Base-by-base conservation (phyloP, 768 basidiomycete species). In the Leccinum aurantiacum region DNA sequence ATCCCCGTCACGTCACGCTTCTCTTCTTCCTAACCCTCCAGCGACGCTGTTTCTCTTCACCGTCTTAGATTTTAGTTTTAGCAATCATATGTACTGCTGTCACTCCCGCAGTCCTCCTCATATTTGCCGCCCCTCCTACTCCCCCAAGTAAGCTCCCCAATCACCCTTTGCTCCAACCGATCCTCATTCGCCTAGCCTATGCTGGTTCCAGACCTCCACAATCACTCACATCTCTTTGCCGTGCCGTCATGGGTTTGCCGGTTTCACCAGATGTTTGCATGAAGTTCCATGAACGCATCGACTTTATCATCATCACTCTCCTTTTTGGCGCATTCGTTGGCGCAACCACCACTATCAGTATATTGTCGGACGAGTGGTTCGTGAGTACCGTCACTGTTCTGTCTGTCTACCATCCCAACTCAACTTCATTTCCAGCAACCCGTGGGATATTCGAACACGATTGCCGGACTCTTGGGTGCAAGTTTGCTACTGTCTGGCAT, bases 391-490 rank as follows among this genome's bases (percentile, higher is more conserved):
- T 29, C 8, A 46, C 44, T 29, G 19, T 31, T 6, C 55, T 4
- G 13, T 29, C 4, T 24, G 2, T 10, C 14, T 25, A 19, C 14
- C 14, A 17, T 46, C 10, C n/a, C 10, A 46, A 44, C 49, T 8
- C 29, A 27, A 59, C 11, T 54, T 6, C 11, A 25, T 19, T 47
- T 31, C 3, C 69, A 91, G 91, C 72, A 82, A 74, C 92, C 92
- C 17, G 78, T 79, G 31, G 91, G 91, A 4, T 94, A 94, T 72
- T 82, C 85, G 0, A 75, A 81, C 27, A 80, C 84, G 59, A 78
- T 74, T n/a, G 79, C 86, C 35, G 91, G 91, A 7, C 77, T 91
- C 38, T 75, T 93, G 75, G 88, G 90, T 38, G 83, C 81, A n/a
- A 79, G 80, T 35, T 72, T 92, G 37, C 80, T 92, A 14, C 74